Evolutionary conservation across 2,329 filamentous ascomycete species (phyloP), one percentile per base, ranked within the genome.

Genomic region (Colletotrichum filicis): DNA sequence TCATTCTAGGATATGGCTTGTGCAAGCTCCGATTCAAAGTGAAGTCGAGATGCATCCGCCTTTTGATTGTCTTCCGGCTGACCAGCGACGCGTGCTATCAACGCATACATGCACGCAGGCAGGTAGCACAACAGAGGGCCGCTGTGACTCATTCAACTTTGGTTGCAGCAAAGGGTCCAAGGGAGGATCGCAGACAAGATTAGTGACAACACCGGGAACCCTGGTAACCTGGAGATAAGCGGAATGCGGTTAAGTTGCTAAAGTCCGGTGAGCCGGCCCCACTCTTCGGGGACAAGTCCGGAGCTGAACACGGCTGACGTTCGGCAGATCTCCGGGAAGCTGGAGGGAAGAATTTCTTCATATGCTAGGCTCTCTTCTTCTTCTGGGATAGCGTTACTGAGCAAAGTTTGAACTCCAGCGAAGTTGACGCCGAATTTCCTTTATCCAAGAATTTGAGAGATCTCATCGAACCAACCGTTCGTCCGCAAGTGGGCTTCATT

Each of bases 201-300:
- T 5, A 19, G 8, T 37, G 6, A 28, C 16, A 49, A 46, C 11
- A 16, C 16, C 53, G 52, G 22, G 32, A 32, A 24, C 30, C 32
- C 32, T 32, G 30, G 3, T 4, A 28, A 24, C 19, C 12, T 65
- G 24, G 42, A 52, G 64, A 32, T 49, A 49, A 53, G 16, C 14
- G 42, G 24, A n/a, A n/a, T 19, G 11, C 46, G 42, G 63, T 42
- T 35, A 35, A 46, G 22, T 24, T 68, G 8, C 69, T 69, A 69
- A 72, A 72, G 52, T 69, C 69, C 69, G 59, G 42, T 22, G n/a
- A n/a, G 2, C 11, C 65, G 66, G 64, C 53, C 66, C 69, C 66
- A 49, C 65, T 52, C 19, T 46, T 28, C 62, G 49, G 49, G 12
- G 22, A 19, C 14, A 42, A 30, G 9, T 16, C 62, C 49, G 62